Percentiles rank a stretch among this genome's conserved stretches.
phyloP scores from a whole-genome alignment of 176 grass and related monocot species.

The Triticum dicoccoides region DNA sequence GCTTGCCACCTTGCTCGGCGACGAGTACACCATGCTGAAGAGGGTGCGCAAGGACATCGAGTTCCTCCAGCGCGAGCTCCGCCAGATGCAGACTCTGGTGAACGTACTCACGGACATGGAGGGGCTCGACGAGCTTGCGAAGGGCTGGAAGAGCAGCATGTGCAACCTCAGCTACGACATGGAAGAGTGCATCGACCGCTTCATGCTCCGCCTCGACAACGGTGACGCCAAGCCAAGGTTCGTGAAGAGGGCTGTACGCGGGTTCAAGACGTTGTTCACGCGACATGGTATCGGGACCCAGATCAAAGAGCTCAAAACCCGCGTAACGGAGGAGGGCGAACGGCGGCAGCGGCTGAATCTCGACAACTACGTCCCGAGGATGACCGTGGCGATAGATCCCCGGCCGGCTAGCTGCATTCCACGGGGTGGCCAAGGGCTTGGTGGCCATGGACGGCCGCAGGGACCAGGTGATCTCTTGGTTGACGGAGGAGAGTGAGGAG shows the following conservation, averaged over 20 bases:
- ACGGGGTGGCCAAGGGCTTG: not conserved
- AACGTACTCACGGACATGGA: not conserved
- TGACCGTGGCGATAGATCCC: not conserved
- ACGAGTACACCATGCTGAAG: not conserved
- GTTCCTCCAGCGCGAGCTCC: not conserved
- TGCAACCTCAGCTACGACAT: not conserved
- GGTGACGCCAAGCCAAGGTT: not conserved
- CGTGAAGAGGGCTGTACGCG: not conserved
- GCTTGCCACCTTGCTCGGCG: not conserved
- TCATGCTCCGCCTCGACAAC: not conserved
- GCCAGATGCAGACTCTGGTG: not conserved
- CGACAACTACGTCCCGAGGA: not conserved
- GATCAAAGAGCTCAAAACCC: not conserved
- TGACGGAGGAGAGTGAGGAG: not conserved
- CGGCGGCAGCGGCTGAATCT: not conserved
- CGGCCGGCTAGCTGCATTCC: not conserved
- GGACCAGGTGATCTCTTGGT: too few species aligned
- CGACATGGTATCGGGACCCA: not conserved
- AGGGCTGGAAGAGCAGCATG: not conserved
- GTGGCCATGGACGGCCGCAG: not conserved
- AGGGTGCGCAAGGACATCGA: not conserved
- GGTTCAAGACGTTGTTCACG: not conserved
- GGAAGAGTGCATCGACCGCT: slow-evolving; percentile 2
- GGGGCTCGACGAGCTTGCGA: not conserved
- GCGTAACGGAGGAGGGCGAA: not conserved